These are phyloP conservation scores for Stentor roeselii DNA, from an alignment of 73 alveolate species.

Conservation along the genomic window DNA sequence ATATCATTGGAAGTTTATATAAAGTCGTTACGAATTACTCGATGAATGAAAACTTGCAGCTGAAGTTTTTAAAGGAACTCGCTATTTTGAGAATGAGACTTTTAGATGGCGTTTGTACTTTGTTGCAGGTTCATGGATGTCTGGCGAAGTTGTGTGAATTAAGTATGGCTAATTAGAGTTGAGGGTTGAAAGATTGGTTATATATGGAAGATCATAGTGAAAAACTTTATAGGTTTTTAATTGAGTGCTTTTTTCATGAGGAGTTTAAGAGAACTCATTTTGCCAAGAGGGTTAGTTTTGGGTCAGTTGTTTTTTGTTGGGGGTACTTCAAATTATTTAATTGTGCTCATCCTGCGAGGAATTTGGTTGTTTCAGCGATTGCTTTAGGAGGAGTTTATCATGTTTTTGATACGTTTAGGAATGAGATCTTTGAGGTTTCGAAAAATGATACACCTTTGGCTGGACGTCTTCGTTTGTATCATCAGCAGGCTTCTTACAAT, in stretches of 20 bases:
- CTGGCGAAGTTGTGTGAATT: conserved; percentile 58
- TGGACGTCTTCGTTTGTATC: not conserved
- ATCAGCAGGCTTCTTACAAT: not conserved
- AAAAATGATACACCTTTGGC: not conserved
- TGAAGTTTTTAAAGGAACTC: conserved; percentile 72
- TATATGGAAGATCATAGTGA: too few relatives aligned
- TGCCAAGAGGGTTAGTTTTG: too few relatives aligned
- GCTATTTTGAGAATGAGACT: conserved; percentile 85
- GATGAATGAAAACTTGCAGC: conserved; percentile 80
- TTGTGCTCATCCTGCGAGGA: not conserved
- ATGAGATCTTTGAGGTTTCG: not conserved
- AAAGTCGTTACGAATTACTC: conserved; percentile 71
- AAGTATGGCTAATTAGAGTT: too few relatives aligned
- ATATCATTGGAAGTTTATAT: conserved; percentile 78
- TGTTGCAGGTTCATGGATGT: conserved; percentile 83
- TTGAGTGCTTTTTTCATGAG: too few relatives aligned
- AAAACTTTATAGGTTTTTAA: too few relatives aligned
- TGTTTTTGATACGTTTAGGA: not conserved
- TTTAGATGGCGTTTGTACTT: conserved; percentile 88
- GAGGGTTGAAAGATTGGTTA: too few relatives aligned
- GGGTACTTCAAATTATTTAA: not conserved
- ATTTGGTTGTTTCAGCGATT: not conserved
- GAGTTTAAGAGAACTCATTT: too few relatives aligned
- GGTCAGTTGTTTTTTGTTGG: too few relatives aligned
- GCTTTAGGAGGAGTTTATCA: not conserved